phyloP scores from a whole-genome alignment of 192 early-diverging fungal genomes.

The Mortierella claussenii region DNA sequence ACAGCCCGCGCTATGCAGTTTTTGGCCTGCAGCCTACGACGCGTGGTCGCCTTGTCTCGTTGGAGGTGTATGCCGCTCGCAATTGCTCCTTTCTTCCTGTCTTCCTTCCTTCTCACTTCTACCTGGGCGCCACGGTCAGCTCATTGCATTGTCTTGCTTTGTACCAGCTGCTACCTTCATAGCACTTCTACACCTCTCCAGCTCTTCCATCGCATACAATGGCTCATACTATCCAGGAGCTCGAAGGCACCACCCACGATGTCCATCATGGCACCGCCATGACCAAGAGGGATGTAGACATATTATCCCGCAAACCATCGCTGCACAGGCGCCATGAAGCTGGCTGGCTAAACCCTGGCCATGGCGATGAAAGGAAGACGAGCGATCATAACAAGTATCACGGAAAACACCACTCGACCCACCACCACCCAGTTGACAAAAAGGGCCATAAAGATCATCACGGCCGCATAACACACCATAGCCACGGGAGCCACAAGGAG shows the following conservation, averaged over 20 bases:
- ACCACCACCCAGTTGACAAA: neutral
- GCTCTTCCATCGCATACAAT: too few species aligned
- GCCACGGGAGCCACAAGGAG: neutral
- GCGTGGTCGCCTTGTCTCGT: too few species aligned
- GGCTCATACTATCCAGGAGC: neutral
- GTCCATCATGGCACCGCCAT: neutral
- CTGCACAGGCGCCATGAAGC: slow-evolving; percentile 12
- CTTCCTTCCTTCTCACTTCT: too few species aligned
- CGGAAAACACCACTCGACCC: neutral
- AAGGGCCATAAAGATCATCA: neutral
- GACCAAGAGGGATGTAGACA: neutral
- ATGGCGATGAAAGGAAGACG: neutral
- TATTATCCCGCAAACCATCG: neutral
- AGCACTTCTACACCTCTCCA: too few species aligned
- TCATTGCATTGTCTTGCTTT: too few species aligned
- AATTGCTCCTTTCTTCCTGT: too few species aligned
- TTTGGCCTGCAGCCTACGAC: too few species aligned
- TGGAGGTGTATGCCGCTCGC: too few species aligned
- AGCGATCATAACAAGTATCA: neutral
- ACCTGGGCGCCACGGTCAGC: too few species aligned
- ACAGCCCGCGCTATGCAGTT: too few species aligned
- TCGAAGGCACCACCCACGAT: neutral
- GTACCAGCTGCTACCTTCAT: too few species aligned
- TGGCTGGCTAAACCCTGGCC: slow-evolving; percentile 3
- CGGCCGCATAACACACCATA: neutral